Percentiles rank a stretch among this genome's conserved stretches.
These are phyloP conservation scores for Dactylellina haptotyla DNA, from an alignment of 2,329 filamentous ascomycete species.

Conservation along the genomic window DNA sequence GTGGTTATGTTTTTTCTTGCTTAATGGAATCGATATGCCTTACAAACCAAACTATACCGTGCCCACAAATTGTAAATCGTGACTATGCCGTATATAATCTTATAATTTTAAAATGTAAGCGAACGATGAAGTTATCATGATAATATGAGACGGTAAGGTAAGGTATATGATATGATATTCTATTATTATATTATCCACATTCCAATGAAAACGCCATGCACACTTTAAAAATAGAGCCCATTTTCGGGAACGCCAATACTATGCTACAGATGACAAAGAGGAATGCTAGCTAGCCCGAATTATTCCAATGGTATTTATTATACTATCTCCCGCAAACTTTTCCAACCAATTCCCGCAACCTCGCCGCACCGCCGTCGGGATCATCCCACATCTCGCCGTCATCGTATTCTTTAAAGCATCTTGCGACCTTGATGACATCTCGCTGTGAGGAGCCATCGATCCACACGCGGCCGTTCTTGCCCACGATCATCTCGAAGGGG, in stretches of 20 bases:
- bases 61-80: not conserved
- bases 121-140: not conserved
- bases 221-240: too few species aligned
- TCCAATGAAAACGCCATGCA: slow-evolving; percentile 14
- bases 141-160: not conserved
- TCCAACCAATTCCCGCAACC: slow-evolving; percentile 22
- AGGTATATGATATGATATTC: too few species aligned
- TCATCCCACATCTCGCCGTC: slow-evolving; percentile 40
- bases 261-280: slow-evolving; percentile 11
- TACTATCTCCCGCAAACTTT: slow-evolving; percentile 41
- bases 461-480: slow-evolving; percentile 47
- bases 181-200: not conserved
- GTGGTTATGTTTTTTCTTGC: slow-evolving; percentile 13
- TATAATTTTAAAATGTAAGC: not conserved
- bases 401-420: slow-evolving; percentile 42
- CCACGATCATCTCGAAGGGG: slow-evolving; percentile 49
- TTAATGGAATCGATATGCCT: slow-evolving; percentile 38
- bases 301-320: too few species aligned
- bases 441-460: slow-evolving; percentile 37
- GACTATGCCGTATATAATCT: not conserved
- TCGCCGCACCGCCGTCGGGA: slow-evolving; percentile 19
- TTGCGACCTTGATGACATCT: slow-evolving; percentile 37
- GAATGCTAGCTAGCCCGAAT: not conserved
- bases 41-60: not conserved
- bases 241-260: slow-evolving; percentile 22